Percentiles rank a stretch among this genome's conserved stretches.
Evolutionary conservation across 1,284 basidiomycete species (phyloP).

Genomic region (Volvariella surrecta): DNA sequence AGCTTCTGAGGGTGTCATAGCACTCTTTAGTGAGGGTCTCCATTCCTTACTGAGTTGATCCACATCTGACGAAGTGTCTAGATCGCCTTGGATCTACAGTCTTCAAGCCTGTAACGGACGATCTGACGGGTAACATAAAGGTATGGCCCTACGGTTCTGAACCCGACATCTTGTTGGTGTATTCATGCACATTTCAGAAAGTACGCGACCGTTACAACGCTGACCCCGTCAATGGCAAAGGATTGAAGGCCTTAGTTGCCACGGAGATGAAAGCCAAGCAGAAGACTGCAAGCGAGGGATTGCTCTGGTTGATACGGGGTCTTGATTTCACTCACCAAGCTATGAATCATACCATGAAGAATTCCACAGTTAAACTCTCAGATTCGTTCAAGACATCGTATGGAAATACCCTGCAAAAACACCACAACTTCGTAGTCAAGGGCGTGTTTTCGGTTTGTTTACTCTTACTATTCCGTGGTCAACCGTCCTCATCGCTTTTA

Average conservation of each 20-base stretch:
- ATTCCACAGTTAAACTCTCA: constrained; percentile 66
- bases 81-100: constrained; percentile 87
- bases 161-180: too few relatives aligned
- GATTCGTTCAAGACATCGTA: constrained; percentile 81
- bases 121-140: constrained; percentile 89
- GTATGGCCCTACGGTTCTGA: constrained; percentile 34
- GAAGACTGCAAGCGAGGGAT: constrained; percentile 79
- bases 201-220: constrained; percentile 74
- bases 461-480: constrained; percentile 1
- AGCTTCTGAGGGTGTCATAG: constrained; percentile 84
- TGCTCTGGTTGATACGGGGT: constrained; percentile 89
- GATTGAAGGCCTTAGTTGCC: constrained; percentile 80
- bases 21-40: constrained; percentile 73
- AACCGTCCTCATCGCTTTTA: constrained; percentile 1
- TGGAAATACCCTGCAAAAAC: constrained; percentile 73
- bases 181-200: constrained; percentile 54
- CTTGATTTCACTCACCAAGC: constrained; percentile 88
- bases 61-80: constrained; percentile 20
- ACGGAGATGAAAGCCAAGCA: constrained; percentile 88
- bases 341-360: constrained; percentile 64
- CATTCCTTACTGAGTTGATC: too few relatives aligned
- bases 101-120: constrained; percentile 80
- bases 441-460: constrained; percentile 75
- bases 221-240: constrained; percentile 55
- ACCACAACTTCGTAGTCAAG: constrained; percentile 86